These are phyloP conservation scores for Stellera chamaejasme DNA, from an alignment of 345 rosid genomes.

Conservation along the genomic window DNA sequence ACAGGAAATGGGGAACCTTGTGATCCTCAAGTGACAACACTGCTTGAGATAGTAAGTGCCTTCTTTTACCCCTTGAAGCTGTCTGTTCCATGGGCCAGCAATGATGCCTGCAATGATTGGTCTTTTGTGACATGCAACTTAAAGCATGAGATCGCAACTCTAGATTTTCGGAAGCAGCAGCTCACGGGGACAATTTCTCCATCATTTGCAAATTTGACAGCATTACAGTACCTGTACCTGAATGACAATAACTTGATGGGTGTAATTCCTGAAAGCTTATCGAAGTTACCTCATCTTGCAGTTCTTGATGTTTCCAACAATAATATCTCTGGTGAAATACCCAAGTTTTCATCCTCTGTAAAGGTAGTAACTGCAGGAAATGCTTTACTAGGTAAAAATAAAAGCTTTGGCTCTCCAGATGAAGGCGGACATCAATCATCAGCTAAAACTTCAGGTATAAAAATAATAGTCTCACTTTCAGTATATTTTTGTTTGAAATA, in stretches of 20 bases:
- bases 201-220: background rate
- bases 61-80: background rate
- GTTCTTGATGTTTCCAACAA: background rate
- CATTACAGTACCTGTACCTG: background rate
- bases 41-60: background rate
- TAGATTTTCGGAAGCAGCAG: background rate
- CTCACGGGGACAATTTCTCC: too few relatives aligned
- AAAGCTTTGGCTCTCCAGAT: conserved; percentile 4
- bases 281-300: background rate
- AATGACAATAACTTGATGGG: background rate
- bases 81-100: background rate
- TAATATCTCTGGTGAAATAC: background rate
- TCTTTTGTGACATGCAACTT: background rate
- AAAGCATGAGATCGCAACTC: background rate
- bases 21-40: background rate
- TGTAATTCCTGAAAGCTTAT: background rate
- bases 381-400: background rate
- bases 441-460: background rate
- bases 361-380: conserved; percentile 1
- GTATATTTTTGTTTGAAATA: background rate
- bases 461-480: too few relatives aligned
- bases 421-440: conserved; percentile 8
- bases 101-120: background rate
- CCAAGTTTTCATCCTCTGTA: too few relatives aligned
- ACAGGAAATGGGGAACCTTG: background rate